These are phyloP conservation scores for Calonectria pauciramosa DNA, from an alignment of 2,329 filamentous ascomycete species.

Conservation along the genomic window DNA sequence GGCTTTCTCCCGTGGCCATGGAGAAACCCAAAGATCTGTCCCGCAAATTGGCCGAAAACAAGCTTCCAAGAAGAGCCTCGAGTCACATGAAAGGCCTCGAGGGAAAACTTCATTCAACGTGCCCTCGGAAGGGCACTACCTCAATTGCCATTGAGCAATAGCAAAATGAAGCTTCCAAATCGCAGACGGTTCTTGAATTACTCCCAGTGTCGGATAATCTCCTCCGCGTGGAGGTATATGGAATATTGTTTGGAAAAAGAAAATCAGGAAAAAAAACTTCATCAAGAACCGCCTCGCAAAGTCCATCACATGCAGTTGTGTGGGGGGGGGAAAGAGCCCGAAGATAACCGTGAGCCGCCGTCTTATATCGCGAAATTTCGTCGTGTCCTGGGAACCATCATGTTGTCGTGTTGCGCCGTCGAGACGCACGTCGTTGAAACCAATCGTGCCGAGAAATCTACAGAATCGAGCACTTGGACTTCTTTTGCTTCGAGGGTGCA, in stretches of 20 bases:
- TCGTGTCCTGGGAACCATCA: slow-evolving; percentile 40
- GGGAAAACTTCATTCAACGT: too few relatives aligned
- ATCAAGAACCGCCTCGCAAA: slow-evolving; percentile 48
- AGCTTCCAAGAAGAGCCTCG: neutral
- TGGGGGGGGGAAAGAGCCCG: slow-evolving; percentile 29
- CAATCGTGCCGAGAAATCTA: slow-evolving; percentile 55
- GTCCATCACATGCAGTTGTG: slow-evolving; percentile 44
- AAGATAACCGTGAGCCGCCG: slow-evolving; percentile 43
- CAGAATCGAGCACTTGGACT: slow-evolving; percentile 78
- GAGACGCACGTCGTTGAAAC: slow-evolving; percentile 41
- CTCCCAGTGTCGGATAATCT: slow-evolving; percentile 46
- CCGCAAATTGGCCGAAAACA: slow-evolving; percentile 2
- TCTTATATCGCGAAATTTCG: slow-evolving; percentile 44
- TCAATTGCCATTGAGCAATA: neutral
- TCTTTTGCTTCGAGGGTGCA: slow-evolving; percentile 70
- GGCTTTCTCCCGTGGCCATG: neutral
- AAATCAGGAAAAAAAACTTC: slow-evolving; percentile 43
- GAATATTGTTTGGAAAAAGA: slow-evolving; percentile 35
- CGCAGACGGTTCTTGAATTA: slow-evolving; percentile 46
- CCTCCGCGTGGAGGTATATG: slow-evolving; percentile 44
- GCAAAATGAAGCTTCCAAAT: slow-evolving; percentile 22
- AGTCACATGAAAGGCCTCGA: neutral
- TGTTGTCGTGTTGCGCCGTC: slow-evolving; percentile 41
- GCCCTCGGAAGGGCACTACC: neutral
- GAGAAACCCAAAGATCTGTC: neutral